These are phyloP conservation scores for Zygosaccharomyces pseudorouxii DNA, from an alignment of 805 yeast genomes.

Conservation along the genomic window DNA sequence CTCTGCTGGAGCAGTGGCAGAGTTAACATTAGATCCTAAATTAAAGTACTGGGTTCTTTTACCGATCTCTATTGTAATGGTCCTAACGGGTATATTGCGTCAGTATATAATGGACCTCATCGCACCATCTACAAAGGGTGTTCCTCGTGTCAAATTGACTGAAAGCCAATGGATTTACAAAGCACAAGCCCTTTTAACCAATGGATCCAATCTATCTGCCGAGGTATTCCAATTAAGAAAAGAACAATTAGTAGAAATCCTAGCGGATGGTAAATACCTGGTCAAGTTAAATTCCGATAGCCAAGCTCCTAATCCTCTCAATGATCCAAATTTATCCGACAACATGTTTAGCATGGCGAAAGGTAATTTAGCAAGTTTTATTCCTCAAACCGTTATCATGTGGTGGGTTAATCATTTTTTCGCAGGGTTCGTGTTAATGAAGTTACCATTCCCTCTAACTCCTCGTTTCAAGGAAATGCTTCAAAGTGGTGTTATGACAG, in stretches of 20 bases:
- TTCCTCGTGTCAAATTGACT: constrained; percentile 46
- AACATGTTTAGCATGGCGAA: constrained; percentile 73
- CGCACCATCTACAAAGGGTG: constrained; percentile 53
- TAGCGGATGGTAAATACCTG: constrained; percentile 51
- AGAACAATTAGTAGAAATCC: constrained; percentile 41
- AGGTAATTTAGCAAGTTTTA: constrained; percentile 72
- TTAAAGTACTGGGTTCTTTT: constrained; percentile 84
- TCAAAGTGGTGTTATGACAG: constrained; percentile 79
- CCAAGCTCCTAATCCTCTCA: constrained; percentile 53
- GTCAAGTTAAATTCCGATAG: constrained; percentile 43
- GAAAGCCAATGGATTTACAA: constrained; percentile 63
- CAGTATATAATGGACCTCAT: constrained; percentile 61
- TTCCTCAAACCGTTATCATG: constrained; percentile 92
- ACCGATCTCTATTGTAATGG: constrained; percentile 88
- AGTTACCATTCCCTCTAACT: constrained; percentile 88
- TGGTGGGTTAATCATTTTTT: constrained; percentile 94
- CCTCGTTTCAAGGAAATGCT: constrained; percentile 86
- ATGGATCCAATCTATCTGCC: constrained; percentile 48
- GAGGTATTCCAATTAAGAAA: constrained; percentile 53
- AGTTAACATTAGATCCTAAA: constrained; percentile 69
- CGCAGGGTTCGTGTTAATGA: constrained; percentile 84
- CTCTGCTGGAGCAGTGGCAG: constrained; percentile 39
- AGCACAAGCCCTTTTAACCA: constrained; percentile 52
- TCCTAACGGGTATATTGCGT: constrained; percentile 75
- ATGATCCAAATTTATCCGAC: constrained; percentile 69